These are phyloP conservation scores for Eremothecium sinecaudum DNA, from an alignment of 1,139 yeast species.

Conservation along the genomic window DNA sequence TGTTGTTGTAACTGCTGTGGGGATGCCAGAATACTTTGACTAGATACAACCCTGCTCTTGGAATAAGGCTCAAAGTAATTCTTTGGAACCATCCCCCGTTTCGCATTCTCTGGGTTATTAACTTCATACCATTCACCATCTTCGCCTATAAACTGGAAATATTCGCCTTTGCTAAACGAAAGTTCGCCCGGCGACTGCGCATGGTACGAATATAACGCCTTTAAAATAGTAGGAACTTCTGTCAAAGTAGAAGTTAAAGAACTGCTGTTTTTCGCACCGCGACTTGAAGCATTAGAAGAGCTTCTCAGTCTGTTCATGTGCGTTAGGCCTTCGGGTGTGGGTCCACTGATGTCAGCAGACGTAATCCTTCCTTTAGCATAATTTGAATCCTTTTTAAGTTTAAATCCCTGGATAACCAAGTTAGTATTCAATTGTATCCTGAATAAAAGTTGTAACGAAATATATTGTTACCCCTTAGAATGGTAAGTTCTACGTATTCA, in stretches of 20 bases:
- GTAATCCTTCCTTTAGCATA: slow-evolving; percentile 24
- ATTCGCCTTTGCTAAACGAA: slow-evolving; percentile 71
- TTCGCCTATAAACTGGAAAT: slow-evolving; percentile 67
- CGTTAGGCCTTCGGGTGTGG: slow-evolving; percentile 18
- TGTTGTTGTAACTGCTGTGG: slow-evolving; percentile 11
- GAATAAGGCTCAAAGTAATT: slow-evolving; percentile 61
- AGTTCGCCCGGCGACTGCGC: slow-evolving; percentile 82
- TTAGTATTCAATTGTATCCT: too few relatives aligned
- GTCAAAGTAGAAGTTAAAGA: neutral
- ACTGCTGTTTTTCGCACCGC: slow-evolving; percentile 2
- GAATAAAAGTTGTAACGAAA: too few relatives aligned
- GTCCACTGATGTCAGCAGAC: slow-evolving; percentile 28
- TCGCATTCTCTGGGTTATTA: slow-evolving; percentile 69
- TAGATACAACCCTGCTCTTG: slow-evolving; percentile 10
- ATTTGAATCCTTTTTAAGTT: slow-evolving; percentile 12
- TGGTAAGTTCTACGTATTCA: too few relatives aligned
- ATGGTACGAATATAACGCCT: slow-evolving; percentile 67
- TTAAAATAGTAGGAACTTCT: slow-evolving; percentile 31
- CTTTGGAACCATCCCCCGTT: slow-evolving; percentile 81
- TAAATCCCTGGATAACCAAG: too few relatives aligned
- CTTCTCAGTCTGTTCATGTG: slow-evolving; percentile 12
- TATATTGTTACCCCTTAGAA: too few relatives aligned
- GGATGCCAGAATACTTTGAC: slow-evolving; percentile 11
- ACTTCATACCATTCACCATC: slow-evolving; percentile 80
- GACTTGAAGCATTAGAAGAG: neutral